Evolutionary conservation across 2,329 filamentous ascomycete species (phyloP).

Genomic region (Xylariaceae sp.): DNA sequence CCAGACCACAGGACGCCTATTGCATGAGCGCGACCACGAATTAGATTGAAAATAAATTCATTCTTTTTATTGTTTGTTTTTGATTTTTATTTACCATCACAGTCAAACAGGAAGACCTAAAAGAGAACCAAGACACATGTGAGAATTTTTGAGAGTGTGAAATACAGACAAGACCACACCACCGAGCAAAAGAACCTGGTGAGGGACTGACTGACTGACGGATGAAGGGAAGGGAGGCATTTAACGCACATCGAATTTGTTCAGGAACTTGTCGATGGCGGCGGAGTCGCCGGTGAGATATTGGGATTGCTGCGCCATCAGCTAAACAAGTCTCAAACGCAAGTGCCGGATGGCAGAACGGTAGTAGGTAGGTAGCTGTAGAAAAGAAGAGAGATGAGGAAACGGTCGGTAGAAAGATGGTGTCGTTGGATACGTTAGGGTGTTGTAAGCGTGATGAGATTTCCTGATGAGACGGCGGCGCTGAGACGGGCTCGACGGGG

Average conservation of each 20-base stretch:
- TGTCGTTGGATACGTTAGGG: not conserved
- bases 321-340: not conserved
- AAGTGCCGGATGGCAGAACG: not conserved
- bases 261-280: slow-evolving; percentile 76
- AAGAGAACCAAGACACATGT: not conserved
- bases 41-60: not conserved
- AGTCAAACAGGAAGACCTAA: slow-evolving; percentile 90
- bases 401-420: not conserved
- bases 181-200: not conserved
- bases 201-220: no score
- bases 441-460: not conserved
- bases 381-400: not conserved
- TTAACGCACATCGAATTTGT: slow-evolving; percentile 79
- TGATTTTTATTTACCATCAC: slow-evolving; percentile 76
- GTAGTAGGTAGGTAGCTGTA: not conserved
- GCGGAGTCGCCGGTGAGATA: slow-evolving; percentile 74
- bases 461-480: not conserved
- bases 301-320: slow-evolving; percentile 40
- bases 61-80: no score
- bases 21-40: not conserved
- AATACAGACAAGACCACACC: no score
- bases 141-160: not conserved
- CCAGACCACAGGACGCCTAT: slow-evolving; percentile 90
- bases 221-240: slow-evolving; percentile 21
- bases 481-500: not conserved